Percentiles rank a stretch among this genome's conserved stretches.
Evolutionary conservation across 2,329 filamentous ascomycete species (phyloP).

Genomic region (Neofusicoccum kwambonambiense): DNA sequence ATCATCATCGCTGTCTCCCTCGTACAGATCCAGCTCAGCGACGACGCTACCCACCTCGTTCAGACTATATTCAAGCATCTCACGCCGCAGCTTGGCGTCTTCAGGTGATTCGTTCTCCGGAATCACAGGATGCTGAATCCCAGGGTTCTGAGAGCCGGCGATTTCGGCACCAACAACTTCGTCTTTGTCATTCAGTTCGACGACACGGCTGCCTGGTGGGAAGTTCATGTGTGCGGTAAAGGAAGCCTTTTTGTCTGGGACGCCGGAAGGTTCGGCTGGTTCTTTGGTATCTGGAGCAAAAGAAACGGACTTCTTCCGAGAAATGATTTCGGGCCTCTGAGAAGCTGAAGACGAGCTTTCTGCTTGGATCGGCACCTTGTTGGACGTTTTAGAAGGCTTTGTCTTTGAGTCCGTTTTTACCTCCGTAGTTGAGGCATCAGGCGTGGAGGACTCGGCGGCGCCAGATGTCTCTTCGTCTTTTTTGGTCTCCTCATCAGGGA

Average conservation of each 20-base stretch:
- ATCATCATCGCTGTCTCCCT: slow-evolving; percentile 56
- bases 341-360: not conserved
- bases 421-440: not conserved
- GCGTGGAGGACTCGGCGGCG: not conserved
- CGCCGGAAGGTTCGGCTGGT: not conserved
- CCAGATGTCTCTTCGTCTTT: not conserved
- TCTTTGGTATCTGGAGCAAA: slow-evolving; percentile 9
- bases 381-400: not conserved
- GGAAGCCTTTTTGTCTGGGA: slow-evolving; percentile 12
- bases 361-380: not conserved
- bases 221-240: slow-evolving; percentile 24
- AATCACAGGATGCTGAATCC: slow-evolving; percentile 51
- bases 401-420: not conserved
- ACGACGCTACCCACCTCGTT: slow-evolving; percentile 89
- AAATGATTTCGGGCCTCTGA: not conserved
- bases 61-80: slow-evolving; percentile 89
- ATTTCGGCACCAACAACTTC: slow-evolving; percentile 32
- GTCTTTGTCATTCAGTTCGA: slow-evolving; percentile 45
- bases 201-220: slow-evolving; percentile 36
- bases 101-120: slow-evolving; percentile 75
- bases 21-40: slow-evolving; percentile 83
- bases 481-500: not conserved
- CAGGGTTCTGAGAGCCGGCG: slow-evolving; percentile 35
- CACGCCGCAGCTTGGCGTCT: slow-evolving; percentile 73
- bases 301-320: not conserved